A percentile compares a stretch with the other conserved stretches of the same genome.
Evolutionary conservation across 2,329 filamentous ascomycete genomes (phyloP).

Genomic region (Sporothrix brunneoviolacea): DNA sequence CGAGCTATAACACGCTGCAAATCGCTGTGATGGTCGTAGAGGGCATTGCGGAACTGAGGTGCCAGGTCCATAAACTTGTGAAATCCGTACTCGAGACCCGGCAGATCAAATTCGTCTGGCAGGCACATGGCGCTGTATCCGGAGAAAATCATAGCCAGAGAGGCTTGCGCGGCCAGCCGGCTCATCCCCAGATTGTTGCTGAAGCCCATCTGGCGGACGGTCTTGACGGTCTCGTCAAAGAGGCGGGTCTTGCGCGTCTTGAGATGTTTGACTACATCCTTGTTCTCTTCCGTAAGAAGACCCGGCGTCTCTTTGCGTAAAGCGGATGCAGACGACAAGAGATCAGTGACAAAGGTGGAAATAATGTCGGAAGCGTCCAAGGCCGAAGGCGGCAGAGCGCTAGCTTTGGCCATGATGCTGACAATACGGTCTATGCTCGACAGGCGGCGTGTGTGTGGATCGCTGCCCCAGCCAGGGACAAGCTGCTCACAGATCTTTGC

Average conservation of each 20-base stretch:
- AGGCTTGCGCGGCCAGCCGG: constrained; percentile 65
- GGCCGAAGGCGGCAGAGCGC: constrained; percentile 28
- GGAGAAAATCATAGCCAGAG: constrained; percentile 63
- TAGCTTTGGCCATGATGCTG: constrained; percentile 54
- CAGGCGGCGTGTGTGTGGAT: constrained; percentile 52
- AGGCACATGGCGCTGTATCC: constrained; percentile 38
- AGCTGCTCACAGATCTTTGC: constrained; percentile 27
- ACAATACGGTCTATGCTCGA: constrained; percentile 63
- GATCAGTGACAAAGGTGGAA: constrained; percentile 59
- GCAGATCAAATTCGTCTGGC: constrained; percentile 21
- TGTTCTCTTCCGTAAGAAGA: constrained; percentile 80
- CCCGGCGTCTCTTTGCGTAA: constrained; percentile 79
- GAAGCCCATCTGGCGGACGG: constrained; percentile 82
- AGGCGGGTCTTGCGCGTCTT: constrained; percentile 86
- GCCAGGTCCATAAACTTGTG: constrained; percentile 72
- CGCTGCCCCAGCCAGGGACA: constrained; percentile 32
- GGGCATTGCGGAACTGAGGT: constrained; percentile 57
- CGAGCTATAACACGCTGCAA: constrained; percentile 72
- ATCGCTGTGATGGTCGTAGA: constrained; percentile 74
- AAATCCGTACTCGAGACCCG: constrained; percentile 62
- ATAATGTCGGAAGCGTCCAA: constrained; percentile 55
- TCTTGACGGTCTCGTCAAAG: constrained; percentile 80
- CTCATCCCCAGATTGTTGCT: constrained; percentile 72
- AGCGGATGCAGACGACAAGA: constrained; percentile 62
- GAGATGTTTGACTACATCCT: constrained; percentile 74